Percentiles rank a stretch among this genome's conserved stretches.
Conservation (phyloP, 2,329 filamentous ascomycete genomes). For the Emericellopsis cladophorae region DNA sequence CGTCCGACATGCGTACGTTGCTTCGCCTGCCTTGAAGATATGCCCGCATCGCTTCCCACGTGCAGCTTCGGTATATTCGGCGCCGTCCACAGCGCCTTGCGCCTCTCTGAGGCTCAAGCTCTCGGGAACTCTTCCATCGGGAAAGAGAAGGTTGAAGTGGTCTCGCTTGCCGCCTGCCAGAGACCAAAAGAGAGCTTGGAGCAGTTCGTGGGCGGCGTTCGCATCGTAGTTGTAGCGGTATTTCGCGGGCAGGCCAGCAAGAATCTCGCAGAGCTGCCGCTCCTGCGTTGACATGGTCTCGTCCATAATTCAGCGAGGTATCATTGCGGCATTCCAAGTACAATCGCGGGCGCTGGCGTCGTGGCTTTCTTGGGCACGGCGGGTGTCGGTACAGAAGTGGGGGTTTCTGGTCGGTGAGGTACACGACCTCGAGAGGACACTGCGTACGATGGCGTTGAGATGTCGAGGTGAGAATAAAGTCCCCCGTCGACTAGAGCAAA, state of each 20-base stretch:
- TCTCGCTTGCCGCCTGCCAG: constrained; percentile 65
- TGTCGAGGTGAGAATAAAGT: too few relatives aligned
- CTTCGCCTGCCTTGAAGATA: constrained; percentile 91
- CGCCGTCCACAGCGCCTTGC: constrained; percentile 84
- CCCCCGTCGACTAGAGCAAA: too few relatives aligned
- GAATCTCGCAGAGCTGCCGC: constrained; percentile 69
- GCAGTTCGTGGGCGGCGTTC: constrained; percentile 57
- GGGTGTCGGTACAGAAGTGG: neutral
- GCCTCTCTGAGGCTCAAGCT: constrained; percentile 71
- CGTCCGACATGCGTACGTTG: constrained; percentile 86
- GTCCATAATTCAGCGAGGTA: constrained; percentile 28
- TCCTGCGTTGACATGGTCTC: constrained; percentile 52
- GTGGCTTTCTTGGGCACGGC: neutral
- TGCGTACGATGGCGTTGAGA: too few relatives aligned
- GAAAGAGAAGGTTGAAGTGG: constrained; percentile 72
- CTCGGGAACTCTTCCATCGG: constrained; percentile 52
- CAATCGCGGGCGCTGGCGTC: neutral
- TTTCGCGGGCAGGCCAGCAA: constrained; percentile 63
- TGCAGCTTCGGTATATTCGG: constrained; percentile 86
- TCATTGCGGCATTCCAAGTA: too few relatives aligned
- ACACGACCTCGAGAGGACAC: neutral
- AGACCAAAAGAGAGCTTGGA: constrained; percentile 75
- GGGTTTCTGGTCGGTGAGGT: constrained; percentile 1
- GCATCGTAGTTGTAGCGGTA: constrained; percentile 67
- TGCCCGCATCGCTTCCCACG: constrained; percentile 91